phyloP scores from a whole-genome alignment of 1,284 basidiomycete genomes.

The Apiotrichum montevideense region DNA sequence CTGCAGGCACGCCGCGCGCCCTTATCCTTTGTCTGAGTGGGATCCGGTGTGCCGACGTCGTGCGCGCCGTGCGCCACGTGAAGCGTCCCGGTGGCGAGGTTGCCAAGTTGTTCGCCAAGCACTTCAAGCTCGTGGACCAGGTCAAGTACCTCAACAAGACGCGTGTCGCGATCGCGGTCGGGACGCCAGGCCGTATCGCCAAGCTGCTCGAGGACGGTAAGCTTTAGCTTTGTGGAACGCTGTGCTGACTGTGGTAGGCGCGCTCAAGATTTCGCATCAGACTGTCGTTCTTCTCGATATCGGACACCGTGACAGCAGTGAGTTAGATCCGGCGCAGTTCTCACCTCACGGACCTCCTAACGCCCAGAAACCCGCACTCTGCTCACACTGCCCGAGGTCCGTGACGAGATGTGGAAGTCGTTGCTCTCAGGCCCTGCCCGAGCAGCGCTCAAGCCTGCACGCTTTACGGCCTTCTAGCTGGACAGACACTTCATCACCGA shows the following conservation, averaged over 20 bases:
- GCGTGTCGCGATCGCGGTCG: slow-evolving; percentile 45
- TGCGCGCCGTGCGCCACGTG: slow-evolving; percentile 38
- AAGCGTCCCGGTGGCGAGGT: slow-evolving; percentile 41
- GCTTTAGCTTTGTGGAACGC: not conserved
- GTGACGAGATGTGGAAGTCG: slow-evolving; percentile 45
- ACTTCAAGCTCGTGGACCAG: slow-evolving; percentile 47
- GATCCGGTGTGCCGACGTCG: slow-evolving; percentile 47
- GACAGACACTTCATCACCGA: too few relatives aligned
- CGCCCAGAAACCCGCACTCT: slow-evolving; percentile 43
- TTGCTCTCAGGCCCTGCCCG: slow-evolving; percentile 37
- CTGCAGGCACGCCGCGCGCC: slow-evolving; percentile 31
- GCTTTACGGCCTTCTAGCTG: slow-evolving; percentile 38
- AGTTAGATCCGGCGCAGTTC: slow-evolving; percentile 4
- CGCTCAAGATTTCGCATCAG: slow-evolving; percentile 36
- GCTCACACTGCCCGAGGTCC: slow-evolving; percentile 43
- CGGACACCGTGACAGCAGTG: slow-evolving; percentile 40
- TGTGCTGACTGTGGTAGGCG: slow-evolving; percentile 19
- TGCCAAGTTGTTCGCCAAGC: slow-evolving; percentile 49
- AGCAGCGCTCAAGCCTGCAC: slow-evolving; percentile 28
- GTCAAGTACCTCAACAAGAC: slow-evolving; percentile 44
- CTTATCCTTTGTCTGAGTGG: slow-evolving; percentile 44
- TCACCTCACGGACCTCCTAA: not conserved
- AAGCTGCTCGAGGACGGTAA: slow-evolving; percentile 43
- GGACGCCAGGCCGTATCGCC: slow-evolving; percentile 45
- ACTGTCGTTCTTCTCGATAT: slow-evolving; percentile 44